Conservation (phyloP, 441 rosid genomes). For the Gossypium aridum region DNA sequence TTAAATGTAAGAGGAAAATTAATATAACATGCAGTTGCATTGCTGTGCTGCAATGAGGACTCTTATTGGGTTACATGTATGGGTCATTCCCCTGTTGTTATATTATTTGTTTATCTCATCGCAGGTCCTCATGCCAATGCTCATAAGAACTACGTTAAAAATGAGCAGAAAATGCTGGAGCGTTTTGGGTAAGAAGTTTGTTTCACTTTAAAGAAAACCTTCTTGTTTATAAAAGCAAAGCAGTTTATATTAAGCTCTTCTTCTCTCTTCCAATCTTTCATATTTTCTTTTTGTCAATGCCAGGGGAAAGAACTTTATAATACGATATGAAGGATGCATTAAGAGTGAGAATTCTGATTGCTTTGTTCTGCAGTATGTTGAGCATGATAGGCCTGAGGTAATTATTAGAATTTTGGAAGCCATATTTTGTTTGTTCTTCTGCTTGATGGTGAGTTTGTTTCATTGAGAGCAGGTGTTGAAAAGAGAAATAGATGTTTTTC, state of each 20-base stretch:
- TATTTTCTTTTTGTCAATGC: constrained; percentile 14
- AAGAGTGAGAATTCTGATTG: constrained; percentile 75
- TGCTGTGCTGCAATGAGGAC: neutral
- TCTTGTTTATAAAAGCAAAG: neutral
- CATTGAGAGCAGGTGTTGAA: constrained; percentile 46
- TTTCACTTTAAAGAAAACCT: neutral
- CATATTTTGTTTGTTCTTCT: constrained; percentile 7
- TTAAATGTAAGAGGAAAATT: constrained; percentile 62
- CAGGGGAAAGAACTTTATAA: constrained; percentile 86
- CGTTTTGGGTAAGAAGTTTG: constrained; percentile 63
- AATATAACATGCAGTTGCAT: constrained; percentile 6
- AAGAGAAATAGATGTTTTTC: constrained; percentile 64
- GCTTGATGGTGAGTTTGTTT: constrained; percentile 19
- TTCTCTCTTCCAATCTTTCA: neutral
- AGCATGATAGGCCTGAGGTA: constrained; percentile 96
- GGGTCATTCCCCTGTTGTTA: neutral
- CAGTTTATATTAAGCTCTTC: constrained; percentile 4
- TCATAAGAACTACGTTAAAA: constrained; percentile 52
- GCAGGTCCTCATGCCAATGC: constrained; percentile 89
- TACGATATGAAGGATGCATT: constrained; percentile 71
- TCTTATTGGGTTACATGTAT: neutral
- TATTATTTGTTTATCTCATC: constrained; percentile 9
- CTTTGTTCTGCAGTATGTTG: constrained; percentile 82
- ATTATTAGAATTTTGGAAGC: constrained; percentile 1
- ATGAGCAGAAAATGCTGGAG: constrained; percentile 80